Base-by-base conservation (phyloP, 2,329 filamentous ascomycete species). In the Microcyclospora pomicola region DNA sequence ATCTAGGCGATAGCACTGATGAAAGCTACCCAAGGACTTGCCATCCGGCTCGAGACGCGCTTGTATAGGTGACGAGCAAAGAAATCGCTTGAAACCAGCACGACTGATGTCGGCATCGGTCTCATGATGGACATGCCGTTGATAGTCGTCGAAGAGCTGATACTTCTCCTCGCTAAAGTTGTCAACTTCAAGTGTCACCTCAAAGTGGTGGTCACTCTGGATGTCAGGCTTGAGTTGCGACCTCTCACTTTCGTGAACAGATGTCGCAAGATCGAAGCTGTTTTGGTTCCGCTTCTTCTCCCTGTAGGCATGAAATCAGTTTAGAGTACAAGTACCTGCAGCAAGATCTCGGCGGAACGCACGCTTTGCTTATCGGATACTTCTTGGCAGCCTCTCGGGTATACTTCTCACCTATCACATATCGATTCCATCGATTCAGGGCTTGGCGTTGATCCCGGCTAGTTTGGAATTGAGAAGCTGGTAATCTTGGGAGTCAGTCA, bases 1-100 rank as follows among this genome's bases (percentile, higher is more conserved):
- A 51, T 91, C 80, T 2, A 91, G 65, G 24, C 82, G 71, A 55
- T 87, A 88, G 61, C 81, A 86, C 54, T 88, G 82, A 50, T 91
- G 83, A 49, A 75, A 88, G 2, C 81, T 84, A 12, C 83, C 83
- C 0, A 87, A 60, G 31, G 61, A 63, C 13, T 64, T 63, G 16
- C 73, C 73, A 39, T 75, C 66, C 24, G 28, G 16, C 13, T 58
- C 55, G 2, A 59, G 66, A 27, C 64, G 60, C 10, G 68, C 65
- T 10, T 56, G 46, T 6, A 88, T 51, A 1, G 82, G 80, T 4
- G 82, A 86, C 42, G 65, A 61, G 58, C 84, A 91, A 11, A 91
- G 68, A 47, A 91, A 91, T 19, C 73, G 71, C 43, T 67, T 69
- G 60, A 91, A 91, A 0, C 77, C 73, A 1, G 54, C 50, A 35